phyloP scores from a whole-genome alignment of 148 eudicot genomes.

The Arbutus unedo region DNA sequence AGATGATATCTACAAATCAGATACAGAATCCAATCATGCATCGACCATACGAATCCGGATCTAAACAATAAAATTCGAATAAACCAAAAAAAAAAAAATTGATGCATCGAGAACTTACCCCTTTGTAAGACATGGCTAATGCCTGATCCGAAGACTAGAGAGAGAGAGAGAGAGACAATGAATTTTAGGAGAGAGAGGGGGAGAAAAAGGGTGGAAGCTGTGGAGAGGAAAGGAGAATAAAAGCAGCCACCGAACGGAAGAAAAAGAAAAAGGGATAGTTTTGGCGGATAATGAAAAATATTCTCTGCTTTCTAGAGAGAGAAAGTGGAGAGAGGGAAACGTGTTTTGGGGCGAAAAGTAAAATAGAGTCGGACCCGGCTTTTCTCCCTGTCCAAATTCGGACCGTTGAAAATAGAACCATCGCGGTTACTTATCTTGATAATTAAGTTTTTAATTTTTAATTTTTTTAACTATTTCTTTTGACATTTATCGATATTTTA shows the following conservation, averaged over 20 bases:
- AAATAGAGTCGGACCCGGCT: too few relatives aligned
- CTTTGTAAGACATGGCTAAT: slow-evolving; percentile 58
- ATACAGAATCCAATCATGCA: neutral
- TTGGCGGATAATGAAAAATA: neutral
- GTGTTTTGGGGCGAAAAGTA: neutral
- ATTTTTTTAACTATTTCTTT: too few relatives aligned
- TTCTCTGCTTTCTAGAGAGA: neutral
- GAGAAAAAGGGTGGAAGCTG: neutral
- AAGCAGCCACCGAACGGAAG: neutral
- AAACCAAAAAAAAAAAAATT: neutral
- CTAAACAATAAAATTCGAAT: slow-evolving; percentile 1
- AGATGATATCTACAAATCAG: neutral
- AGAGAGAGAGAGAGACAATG: slow-evolving; percentile 2
- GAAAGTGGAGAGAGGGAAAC: neutral
- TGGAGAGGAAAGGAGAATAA: slow-evolving; percentile 15
- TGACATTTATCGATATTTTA: too few relatives aligned
- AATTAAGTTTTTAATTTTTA: too few relatives aligned
- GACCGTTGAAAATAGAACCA: too few relatives aligned
- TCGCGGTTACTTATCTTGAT: too few relatives aligned
- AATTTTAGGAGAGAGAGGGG: slow-evolving; percentile 1
- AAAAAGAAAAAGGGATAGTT: neutral
- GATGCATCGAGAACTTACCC: slow-evolving; percentile 21
- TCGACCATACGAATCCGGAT: neutral
- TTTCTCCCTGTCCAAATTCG: too few relatives aligned
- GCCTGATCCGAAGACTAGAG: slow-evolving; percentile 22